Conservation (phyloP, 225 moss, liverwort and hornwort species). For the Marchantia polymorpha region DNA sequence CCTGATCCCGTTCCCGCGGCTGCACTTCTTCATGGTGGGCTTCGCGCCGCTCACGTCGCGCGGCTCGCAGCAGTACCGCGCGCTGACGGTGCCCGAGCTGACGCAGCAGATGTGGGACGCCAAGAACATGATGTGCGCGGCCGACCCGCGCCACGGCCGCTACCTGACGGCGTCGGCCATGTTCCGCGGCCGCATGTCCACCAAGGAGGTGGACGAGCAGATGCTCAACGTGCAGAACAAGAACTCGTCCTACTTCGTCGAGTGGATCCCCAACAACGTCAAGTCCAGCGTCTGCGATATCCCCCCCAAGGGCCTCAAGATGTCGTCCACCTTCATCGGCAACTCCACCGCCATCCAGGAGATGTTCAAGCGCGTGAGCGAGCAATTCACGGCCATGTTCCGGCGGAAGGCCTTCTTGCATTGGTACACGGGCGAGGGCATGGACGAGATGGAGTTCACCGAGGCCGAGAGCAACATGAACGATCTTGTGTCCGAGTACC, state of each 20-base stretch:
- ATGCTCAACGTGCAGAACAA: slow-evolving; percentile 47
- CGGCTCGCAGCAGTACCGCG: slow-evolving; percentile 43
- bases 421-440: slow-evolving; percentile 46
- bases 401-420: slow-evolving; percentile 47
- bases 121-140: slow-evolving; percentile 47
- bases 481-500: slow-evolving; percentile 44
- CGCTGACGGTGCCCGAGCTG: slow-evolving; percentile 42
- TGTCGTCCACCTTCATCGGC: slow-evolving; percentile 44
- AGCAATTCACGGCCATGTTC: slow-evolving; percentile 49
- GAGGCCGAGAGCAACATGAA: slow-evolving; percentile 50
- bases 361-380: slow-evolving; percentile 47
- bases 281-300: slow-evolving; percentile 43
- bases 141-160: slow-evolving; percentile 45
- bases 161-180: slow-evolving; percentile 44
- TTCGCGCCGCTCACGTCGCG: slow-evolving; percentile 42
- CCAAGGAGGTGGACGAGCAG: slow-evolving; percentile 45
- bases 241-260: slow-evolving; percentile 44
- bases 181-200: slow-evolving; percentile 43
- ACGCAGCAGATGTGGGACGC: slow-evolving; percentile 50
- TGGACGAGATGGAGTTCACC: slow-evolving; percentile 48
- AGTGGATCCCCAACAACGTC: slow-evolving; percentile 44
- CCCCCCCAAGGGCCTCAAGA: slow-evolving; percentile 42
- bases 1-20: slow-evolving; percentile 39
- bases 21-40: slow-evolving; percentile 46
- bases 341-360: slow-evolving; percentile 47